Percentiles rank a stretch among this genome's conserved stretches.
Conservation (phyloP, 1,139 yeast species). For the Arxiozyma heterogenica region DNA sequence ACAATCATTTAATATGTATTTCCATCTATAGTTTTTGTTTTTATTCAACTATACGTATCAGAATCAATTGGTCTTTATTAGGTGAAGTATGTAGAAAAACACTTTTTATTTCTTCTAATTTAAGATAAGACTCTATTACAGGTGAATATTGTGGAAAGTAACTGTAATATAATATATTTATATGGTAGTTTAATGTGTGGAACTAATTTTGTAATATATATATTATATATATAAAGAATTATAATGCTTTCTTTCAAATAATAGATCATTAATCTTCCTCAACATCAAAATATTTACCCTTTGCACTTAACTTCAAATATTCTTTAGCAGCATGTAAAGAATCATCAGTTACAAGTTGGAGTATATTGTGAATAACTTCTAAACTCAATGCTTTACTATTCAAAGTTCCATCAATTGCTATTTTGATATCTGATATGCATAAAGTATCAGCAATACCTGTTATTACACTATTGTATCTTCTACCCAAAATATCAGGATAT, state of each 20-base stretch:
- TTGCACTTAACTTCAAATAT: slow-evolving; percentile 34
- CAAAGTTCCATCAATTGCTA: slow-evolving; percentile 53
- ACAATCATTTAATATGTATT: not conserved
- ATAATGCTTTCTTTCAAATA: too few relatives aligned
- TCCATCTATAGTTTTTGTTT: too few relatives aligned
- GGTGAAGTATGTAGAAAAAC: not conserved
- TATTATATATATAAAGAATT: too few relatives aligned
- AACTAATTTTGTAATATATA: too few relatives aligned
- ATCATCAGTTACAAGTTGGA: slow-evolving; percentile 54
- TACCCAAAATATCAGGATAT: slow-evolving; percentile 56
- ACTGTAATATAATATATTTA: too few relatives aligned
- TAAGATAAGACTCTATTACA: not conserved
- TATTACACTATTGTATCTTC: slow-evolving; percentile 55
- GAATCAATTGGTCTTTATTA: not conserved
- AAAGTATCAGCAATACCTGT: slow-evolving; percentile 54
- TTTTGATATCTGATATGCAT: slow-evolving; percentile 56
- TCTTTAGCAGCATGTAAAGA: slow-evolving; percentile 39
- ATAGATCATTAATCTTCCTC: not conserved
- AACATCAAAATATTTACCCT: slow-evolving; percentile 39
- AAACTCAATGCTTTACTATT: slow-evolving; percentile 55
- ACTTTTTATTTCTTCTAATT: too few relatives aligned
- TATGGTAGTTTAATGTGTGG: not conserved
- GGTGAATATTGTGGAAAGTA: too few relatives aligned
- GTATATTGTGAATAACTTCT: slow-evolving; percentile 49
- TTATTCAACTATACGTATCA: not conserved